Evolutionary conservation across 768 basidiomycete species (phyloP).

Genomic region (Phlebiopsis gigantea): DNA sequence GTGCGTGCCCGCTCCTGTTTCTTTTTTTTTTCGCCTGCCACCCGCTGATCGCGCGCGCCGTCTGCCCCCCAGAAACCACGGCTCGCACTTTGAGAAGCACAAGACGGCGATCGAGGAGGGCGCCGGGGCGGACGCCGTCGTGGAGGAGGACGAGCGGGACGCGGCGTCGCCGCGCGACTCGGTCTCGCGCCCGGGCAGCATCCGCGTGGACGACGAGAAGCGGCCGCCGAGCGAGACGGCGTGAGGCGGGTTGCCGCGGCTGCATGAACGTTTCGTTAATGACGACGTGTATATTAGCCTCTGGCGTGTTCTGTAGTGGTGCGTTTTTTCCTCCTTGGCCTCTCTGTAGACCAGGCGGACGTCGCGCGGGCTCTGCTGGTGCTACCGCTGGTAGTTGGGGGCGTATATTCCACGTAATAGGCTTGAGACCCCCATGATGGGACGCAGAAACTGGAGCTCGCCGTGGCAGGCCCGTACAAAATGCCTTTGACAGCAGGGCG

Average conservation of each 20-base stretch:
- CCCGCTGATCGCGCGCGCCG: not conserved
- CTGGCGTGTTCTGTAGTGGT: too few species aligned
- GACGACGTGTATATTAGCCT: not conserved
- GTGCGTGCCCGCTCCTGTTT: constrained; percentile 40
- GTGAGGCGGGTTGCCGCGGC: too few species aligned
- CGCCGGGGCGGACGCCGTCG: constrained; percentile 45
- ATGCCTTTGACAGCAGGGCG: too few species aligned
- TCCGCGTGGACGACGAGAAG: constrained; percentile 14
- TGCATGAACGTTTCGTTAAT: not conserved
- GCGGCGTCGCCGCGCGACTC: not conserved
- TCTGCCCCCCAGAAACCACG: constrained; percentile 23
- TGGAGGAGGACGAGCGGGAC: constrained; percentile 17
- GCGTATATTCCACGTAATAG: too few species aligned
- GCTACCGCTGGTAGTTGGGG: too few species aligned
- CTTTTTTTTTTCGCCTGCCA: not conserved
- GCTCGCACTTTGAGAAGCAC: constrained; percentile 75
- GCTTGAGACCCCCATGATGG: too few species aligned
- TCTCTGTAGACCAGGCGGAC: too few species aligned
- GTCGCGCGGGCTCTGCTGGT: too few species aligned
- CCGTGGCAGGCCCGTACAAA: too few species aligned
- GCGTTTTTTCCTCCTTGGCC: too few species aligned
- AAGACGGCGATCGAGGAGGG: constrained; percentile 78
- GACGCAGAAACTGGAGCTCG: too few species aligned
- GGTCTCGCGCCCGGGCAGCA: constrained; percentile 4
- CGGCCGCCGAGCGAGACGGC: constrained; percentile 2